Conservation (phyloP, 2,329 filamentous ascomycete species). For the Aureobasidium sp. region DNA sequence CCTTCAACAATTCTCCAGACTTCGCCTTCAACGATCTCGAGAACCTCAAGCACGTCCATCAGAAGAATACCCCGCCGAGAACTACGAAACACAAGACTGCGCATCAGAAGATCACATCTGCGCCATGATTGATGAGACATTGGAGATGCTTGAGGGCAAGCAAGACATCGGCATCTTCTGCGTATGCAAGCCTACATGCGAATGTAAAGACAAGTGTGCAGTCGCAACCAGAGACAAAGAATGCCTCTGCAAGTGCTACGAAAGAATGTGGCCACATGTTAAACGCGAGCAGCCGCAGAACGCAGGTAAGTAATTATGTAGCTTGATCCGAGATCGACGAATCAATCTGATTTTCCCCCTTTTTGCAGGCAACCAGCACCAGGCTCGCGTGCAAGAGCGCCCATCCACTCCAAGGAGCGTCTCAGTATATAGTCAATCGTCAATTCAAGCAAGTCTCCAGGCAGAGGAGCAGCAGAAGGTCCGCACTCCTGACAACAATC, state of each 20-base stretch:
- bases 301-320: background rate
- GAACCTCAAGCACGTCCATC: too few relatives aligned
- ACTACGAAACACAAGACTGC: background rate
- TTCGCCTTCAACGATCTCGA: background rate
- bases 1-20: background rate
- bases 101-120: background rate
- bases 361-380: background rate
- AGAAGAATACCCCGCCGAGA: background rate
- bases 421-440: background rate
- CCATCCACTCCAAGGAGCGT: background rate
- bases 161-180: background rate
- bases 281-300: background rate
- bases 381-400: background rate
- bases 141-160: background rate
- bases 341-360: background rate
- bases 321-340: background rate
- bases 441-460: background rate
- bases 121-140: background rate
- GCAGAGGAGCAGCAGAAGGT: background rate
- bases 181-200: background rate
- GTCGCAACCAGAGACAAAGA: background rate
- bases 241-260: background rate
- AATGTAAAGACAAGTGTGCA: background rate
- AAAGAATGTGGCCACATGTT: background rate
- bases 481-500: background rate